These are phyloP conservation scores for Withania somnifera DNA, from an alignment of 305 asterid genomes.

Conservation along the genomic window DNA sequence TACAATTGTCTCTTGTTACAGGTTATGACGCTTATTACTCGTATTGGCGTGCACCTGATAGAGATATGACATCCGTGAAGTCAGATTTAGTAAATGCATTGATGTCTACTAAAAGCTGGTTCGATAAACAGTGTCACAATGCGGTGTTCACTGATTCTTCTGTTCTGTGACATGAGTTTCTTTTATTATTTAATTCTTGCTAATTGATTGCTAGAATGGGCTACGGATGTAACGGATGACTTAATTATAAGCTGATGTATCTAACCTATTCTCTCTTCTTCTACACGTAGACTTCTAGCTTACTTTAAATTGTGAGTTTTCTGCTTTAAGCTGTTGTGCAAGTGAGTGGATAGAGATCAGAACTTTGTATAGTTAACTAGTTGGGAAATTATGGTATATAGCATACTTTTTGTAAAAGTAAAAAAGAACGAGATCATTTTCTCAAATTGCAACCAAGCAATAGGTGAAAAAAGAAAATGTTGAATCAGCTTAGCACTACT, in stretches of 20 bases:
- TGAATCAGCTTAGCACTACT: neutral
- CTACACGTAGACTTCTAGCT: neutral
- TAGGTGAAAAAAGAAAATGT: neutral
- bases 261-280: neutral
- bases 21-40: constrained; percentile 8
- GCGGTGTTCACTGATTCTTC: neutral
- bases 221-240: neutral
- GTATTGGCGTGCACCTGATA: neutral
- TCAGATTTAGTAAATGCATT: constrained; percentile 11
- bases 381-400: neutral
- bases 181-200: neutral
- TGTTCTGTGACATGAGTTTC: neutral
- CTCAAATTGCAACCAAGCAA: neutral
- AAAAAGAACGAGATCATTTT: neutral
- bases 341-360: neutral
- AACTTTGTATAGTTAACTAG: neutral
- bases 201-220: neutral
- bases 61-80: neutral
- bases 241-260: neutral
- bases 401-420: neutral
- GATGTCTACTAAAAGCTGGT: constrained; percentile 16
- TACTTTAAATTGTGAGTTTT: neutral
- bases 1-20: constrained; percentile 12
- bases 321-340: neutral
- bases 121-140: neutral